These are phyloP conservation scores for Magnolia officinalis DNA, from an alignment of 164 flowering plant species.

Conservation along the genomic window DNA sequence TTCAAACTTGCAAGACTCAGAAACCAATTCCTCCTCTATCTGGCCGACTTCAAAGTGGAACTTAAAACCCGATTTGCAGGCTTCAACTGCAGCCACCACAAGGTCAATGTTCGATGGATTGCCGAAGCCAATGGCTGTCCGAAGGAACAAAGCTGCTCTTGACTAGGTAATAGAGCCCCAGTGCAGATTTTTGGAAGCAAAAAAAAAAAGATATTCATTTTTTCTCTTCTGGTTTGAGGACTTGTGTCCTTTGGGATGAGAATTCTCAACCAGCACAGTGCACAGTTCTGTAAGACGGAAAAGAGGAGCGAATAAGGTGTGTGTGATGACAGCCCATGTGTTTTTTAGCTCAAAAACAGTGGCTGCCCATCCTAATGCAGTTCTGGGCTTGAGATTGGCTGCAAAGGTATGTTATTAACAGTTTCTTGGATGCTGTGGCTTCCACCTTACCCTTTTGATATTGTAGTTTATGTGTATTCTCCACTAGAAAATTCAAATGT, in stretches of 20 bases:
- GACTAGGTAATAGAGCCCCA: slow-evolving; percentile 32
- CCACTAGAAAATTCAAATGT: too few relatives aligned
- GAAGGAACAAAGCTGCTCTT: slow-evolving; percentile 72
- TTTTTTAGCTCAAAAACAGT: not conserved
- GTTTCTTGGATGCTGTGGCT: too few relatives aligned
- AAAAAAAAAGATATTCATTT: not conserved
- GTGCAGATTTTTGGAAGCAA: not conserved
- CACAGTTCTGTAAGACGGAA: not conserved
- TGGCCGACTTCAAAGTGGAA: slow-evolving; percentile 67
- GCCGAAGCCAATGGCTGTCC: slow-evolving; percentile 59
- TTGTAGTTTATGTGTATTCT: too few relatives aligned
- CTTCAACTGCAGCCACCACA: slow-evolving; percentile 42
- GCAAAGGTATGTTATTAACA: too few relatives aligned
- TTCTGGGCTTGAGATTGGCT: not conserved
- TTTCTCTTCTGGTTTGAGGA: not conserved
- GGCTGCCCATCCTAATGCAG: not conserved
- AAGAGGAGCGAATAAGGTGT: not conserved
- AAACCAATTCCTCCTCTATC: slow-evolving; percentile 24
- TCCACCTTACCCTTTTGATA: too few relatives aligned
- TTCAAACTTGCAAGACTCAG: slow-evolving; percentile 61
- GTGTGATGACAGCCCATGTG: not conserved
- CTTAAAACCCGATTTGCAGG: slow-evolving; percentile 63
- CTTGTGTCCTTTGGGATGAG: not conserved
- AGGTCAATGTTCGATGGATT: slow-evolving; percentile 78
- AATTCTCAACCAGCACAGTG: not conserved